A percentile compares a stretch with the other conserved stretches of the same genome.
These are phyloP conservation scores for Vachellia pachyceras DNA, from an alignment of 306 rosid species.

Conservation along the genomic window DNA sequence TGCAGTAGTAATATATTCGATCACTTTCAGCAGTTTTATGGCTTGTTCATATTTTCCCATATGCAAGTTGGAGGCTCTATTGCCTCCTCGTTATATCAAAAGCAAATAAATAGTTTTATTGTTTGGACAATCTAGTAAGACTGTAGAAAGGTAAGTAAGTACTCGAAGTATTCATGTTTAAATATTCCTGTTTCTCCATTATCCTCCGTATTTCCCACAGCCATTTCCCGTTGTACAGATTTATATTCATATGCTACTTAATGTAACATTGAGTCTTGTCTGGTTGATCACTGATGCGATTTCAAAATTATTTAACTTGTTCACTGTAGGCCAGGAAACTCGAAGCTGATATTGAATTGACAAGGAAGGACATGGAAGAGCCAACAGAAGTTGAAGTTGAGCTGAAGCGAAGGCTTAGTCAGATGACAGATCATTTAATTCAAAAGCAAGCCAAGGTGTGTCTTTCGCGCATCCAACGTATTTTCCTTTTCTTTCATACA, in stretches of 20 bases:
- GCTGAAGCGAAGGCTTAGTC: constrained; percentile 87
- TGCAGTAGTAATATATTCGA: constrained; percentile 26
- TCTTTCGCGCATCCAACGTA: constrained; percentile 32
- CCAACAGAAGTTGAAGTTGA: constrained; percentile 89
- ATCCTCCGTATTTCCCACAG: neutral
- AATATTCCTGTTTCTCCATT: constrained; percentile 25
- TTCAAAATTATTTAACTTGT: constrained; percentile 29
- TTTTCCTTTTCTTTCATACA: neutral
- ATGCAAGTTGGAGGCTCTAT: constrained; percentile 1
- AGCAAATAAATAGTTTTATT: constrained; percentile 11
- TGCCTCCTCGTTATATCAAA: neutral
- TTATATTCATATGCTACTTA: neutral
- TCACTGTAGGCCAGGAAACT: constrained; percentile 70
- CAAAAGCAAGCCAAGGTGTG: constrained; percentile 93
- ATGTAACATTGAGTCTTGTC: constrained; percentile 24
- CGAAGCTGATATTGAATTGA: constrained; percentile 75
- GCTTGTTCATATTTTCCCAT: constrained; percentile 26
- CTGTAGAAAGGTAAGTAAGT: constrained; percentile 29
- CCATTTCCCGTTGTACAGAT: constrained; percentile 21
- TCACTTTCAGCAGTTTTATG: neutral
- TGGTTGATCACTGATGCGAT: neutral
- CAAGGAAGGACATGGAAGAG: constrained; percentile 91
- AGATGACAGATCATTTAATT: constrained; percentile 97
- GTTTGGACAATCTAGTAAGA: neutral
- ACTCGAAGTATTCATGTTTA: neutral